These are phyloP conservation scores for Lactifluus hygrophoroides DNA, from an alignment of 768 basidiomycete genomes.

Conservation along the genomic window DNA sequence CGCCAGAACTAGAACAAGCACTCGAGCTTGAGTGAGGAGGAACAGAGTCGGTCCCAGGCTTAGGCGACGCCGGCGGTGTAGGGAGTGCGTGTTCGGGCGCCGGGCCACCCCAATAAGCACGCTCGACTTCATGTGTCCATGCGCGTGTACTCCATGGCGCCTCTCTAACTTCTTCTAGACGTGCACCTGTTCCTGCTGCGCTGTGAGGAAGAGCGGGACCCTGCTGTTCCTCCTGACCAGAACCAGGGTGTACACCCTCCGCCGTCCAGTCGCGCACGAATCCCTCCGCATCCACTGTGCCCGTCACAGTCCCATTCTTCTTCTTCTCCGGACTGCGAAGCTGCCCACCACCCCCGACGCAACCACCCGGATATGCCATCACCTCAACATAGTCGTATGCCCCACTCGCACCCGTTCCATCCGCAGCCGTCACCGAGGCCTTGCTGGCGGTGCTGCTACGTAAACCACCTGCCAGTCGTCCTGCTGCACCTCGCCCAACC, in stretches of 20 bases:
- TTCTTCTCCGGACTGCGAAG: constrained; percentile 26
- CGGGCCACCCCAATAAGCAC: constrained; percentile 60
- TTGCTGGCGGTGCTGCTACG: constrained; percentile 27
- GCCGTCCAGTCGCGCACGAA: constrained; percentile 54
- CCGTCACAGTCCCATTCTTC: no score
- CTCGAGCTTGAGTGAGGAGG: no score
- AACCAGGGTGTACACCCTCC: constrained; percentile 38
- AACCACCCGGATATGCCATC: constrained; percentile 98
- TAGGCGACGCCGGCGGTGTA: constrained; percentile 40
- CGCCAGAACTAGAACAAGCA: background rate
- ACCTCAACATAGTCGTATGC: constrained; percentile 91
- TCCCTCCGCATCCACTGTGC: constrained; percentile 63
- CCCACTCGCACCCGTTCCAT: constrained; percentile 6
- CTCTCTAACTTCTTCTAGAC: constrained; percentile 30
- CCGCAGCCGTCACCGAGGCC: background rate
- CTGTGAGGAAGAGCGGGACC: background rate
- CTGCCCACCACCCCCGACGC: constrained; percentile 97
- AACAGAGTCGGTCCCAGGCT: background rate
- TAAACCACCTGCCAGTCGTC: constrained; percentile 31
- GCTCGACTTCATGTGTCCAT: constrained; percentile 77
- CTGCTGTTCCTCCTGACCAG: background rate
- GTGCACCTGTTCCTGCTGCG: background rate
- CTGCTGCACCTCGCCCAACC: constrained; percentile 60
- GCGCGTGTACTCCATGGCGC: constrained; percentile 76
- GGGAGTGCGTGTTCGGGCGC: constrained; percentile 25